Base-by-base conservation (phyloP, 768 basidiomycete genomes). In the Termitomyces sp. region DNA sequence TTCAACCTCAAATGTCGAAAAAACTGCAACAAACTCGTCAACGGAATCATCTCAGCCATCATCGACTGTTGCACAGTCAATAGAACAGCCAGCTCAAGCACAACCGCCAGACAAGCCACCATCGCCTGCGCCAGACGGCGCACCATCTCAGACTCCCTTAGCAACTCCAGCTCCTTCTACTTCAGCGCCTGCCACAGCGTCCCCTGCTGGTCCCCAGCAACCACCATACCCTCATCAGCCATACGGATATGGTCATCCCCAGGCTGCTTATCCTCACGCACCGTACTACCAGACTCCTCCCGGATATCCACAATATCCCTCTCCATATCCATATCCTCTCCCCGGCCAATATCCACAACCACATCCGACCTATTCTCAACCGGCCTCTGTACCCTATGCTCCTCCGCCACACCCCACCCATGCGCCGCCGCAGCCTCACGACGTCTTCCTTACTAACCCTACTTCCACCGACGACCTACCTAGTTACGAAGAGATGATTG, bases 401-500 rank as follows among this genome's bases (percentile, higher is more conserved):
- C 70, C 72, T 18, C 64, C 69, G 42, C 71, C 72, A 53, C 68
- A 68, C 49, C 60, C 71, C 69, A 72, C 55, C 65, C 68, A 75
- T 18, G 43, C 48, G 51, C 53, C 60, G 12, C 63, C 59, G 10
- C 71, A 59, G 27, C 52, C 55, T n/a, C 67, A 64, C 26, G 63
- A 68, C 4, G 51, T 65, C 20, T 67, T 62, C 27, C 53, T 41
- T n/a, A 9, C 39, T n/a, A 41, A 67, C 24, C 7, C 69, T 59
- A 24, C 57, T 22, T 61, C 68, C 5, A 66, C 68, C 9, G 80
- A 81, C 31, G 82, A 91, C 63, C 76, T 94, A 49, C 92, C 92
- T 7, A 89, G 87, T 61, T 94, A 94, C 57, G 92, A 94, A 66
- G 92, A 94, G 60, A 94, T 94, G 92, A 89, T 94, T 18, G 88